Percentiles rank a stretch among this genome's conserved stretches.
These are phyloP conservation scores for Candolleomyces eurysporus DNA, from an alignment of 768 basidiomycete species.

Conservation along the genomic window DNA sequence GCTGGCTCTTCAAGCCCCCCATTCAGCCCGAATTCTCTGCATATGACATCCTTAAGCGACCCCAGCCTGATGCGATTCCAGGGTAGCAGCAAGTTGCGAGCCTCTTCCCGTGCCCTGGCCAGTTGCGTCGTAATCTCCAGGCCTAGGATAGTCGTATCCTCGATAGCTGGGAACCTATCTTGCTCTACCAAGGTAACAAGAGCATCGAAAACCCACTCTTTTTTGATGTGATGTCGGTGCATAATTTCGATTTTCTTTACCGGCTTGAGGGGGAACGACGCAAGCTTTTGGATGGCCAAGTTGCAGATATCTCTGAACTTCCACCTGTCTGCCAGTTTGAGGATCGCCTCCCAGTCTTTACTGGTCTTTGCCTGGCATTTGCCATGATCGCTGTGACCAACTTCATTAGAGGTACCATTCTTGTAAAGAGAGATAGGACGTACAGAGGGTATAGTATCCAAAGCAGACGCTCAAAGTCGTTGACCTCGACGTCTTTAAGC, in stretches of 20 bases:
- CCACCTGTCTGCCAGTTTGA: constrained; percentile 27
- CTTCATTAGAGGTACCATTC: neutral
- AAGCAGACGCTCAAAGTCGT: constrained; percentile 11
- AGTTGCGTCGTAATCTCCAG: constrained; percentile 18
- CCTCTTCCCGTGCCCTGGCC: constrained; percentile 20
- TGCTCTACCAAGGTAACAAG: constrained; percentile 20
- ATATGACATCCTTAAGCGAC: neutral
- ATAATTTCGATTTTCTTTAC: constrained; percentile 42
- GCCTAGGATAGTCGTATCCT: constrained; percentile 26
- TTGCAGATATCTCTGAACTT: constrained; percentile 22
- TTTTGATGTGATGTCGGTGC: constrained; percentile 30
- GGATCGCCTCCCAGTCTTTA: constrained; percentile 32
- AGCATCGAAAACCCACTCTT: constrained; percentile 21
- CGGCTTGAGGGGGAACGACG: constrained; percentile 31
- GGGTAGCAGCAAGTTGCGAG: neutral
- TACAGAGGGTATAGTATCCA: constrained; percentile 11
- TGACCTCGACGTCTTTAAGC: constrained; percentile 6
- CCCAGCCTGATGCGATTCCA: neutral
- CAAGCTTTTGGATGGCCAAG: constrained; percentile 28
- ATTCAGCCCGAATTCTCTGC: neutral
- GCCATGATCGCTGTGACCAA: constrained; percentile 1
- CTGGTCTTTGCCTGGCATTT: constrained; percentile 19
- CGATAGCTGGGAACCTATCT: constrained; percentile 13
- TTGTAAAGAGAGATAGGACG: neutral
- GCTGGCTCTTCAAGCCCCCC: neutral